Conservation (phyloP, 805 yeast genomes). For the Candida nitratophila region DNA sequence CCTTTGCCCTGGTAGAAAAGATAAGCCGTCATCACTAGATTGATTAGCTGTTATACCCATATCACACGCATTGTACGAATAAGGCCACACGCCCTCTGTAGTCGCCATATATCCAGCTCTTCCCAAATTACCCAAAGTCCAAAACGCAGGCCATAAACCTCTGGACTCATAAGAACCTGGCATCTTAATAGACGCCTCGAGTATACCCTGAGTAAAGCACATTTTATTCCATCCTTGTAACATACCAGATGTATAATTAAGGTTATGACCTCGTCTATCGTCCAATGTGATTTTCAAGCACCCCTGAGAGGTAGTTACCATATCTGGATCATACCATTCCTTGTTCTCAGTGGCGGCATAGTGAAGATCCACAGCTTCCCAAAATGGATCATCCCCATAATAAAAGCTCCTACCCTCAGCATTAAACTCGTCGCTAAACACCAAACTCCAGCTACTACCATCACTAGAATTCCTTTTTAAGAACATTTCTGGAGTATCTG, state of each 20-base stretch:
- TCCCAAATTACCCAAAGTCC: conserved; percentile 92
- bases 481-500: conserved; percentile 55
- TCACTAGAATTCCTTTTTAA: conserved; percentile 43
- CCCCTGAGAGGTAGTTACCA: conserved; percentile 71
- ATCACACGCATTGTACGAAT: conserved; percentile 79
- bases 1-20: conserved; percentile 80
- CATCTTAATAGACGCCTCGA: conserved; percentile 70
- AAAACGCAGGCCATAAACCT: conserved; percentile 95
- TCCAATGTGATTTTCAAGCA: conserved; percentile 65
- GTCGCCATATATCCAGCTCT: conserved; percentile 86
- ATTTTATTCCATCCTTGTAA: conserved; percentile 86
- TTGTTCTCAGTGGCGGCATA: conserved; percentile 85
- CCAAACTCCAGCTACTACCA: conserved; percentile 69
- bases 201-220: conserved; percentile 78
- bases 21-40: conserved; percentile 82
- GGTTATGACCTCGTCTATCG: conserved; percentile 70
- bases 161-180: conserved; percentile 74
- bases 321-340: conserved; percentile 96
- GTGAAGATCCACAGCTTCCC: conserved; percentile 77
- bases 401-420: conserved; percentile 86
- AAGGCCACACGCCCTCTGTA: conserved; percentile 95
- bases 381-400: conserved; percentile 86
- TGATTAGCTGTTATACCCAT: conserved; percentile 95
- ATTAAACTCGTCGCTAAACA: conserved; percentile 87
- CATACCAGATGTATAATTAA: conserved; percentile 87